Evolutionary conservation across 73 alveolate genomes (phyloP).

Genomic region (Durusdinium trenchii): DNA sequence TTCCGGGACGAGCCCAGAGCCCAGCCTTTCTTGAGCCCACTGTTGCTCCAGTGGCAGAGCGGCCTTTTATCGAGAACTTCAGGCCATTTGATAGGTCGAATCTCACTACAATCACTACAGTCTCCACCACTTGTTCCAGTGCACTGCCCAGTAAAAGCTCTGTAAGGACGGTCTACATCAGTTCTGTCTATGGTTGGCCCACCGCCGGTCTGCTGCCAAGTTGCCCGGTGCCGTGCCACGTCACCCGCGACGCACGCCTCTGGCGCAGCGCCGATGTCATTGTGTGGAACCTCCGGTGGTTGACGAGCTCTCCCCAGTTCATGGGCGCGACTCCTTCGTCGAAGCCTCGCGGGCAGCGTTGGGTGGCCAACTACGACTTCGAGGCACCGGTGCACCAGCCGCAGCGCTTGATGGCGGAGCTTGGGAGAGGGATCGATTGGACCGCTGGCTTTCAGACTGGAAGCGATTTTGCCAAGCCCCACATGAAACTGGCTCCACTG

Average conservation of each 20-base stretch:
- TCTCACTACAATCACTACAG: no score
- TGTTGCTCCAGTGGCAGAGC: no score
- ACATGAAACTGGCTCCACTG: neutral
- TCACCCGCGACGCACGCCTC: neutral
- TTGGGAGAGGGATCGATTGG: neutral
- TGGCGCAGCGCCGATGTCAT: neutral
- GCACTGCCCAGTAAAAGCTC: no score
- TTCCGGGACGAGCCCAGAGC: no score
- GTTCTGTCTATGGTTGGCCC: neutral
- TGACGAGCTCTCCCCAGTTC: neutral
- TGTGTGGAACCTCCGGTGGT: neutral
- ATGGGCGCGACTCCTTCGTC: neutral
- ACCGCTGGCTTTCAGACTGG: neutral
- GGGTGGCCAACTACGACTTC: conserved; percentile 15
- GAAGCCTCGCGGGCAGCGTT: neutral
- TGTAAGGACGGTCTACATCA: neutral
- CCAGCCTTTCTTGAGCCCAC: no score
- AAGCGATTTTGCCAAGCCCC: neutral
- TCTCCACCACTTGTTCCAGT: no score
- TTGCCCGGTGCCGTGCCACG: neutral
- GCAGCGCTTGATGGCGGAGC: neutral
- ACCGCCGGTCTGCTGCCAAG: neutral
- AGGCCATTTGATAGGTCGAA: no score
- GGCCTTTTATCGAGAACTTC: no score
- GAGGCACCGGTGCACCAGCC: neutral